Evolutionary conservation across 306 rosid genomes (phyloP).

Genomic region (Fragaria ananassa): DNA sequence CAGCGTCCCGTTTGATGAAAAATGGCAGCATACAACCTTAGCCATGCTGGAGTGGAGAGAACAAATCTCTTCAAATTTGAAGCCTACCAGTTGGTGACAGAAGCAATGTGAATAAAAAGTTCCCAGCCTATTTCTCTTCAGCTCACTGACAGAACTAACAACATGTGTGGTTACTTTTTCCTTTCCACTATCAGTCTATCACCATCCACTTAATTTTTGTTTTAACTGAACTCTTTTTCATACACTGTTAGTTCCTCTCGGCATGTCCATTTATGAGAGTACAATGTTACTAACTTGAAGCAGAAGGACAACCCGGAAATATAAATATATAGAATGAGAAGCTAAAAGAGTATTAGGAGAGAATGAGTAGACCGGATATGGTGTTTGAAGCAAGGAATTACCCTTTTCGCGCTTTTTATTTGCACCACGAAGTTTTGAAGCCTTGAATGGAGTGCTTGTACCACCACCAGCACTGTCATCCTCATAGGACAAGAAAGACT

Average conservation of each 20-base stretch:
- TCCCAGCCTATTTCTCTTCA: neutral
- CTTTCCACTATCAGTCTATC: neutral
- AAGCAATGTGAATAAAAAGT: neutral
- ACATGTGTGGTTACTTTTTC: neutral
- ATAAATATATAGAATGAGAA: neutral
- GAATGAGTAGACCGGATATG: neutral
- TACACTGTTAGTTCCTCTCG: neutral
- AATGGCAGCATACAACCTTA: slow-evolving; percentile 57
- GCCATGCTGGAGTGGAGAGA: slow-evolving; percentile 43
- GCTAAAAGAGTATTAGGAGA: neutral
- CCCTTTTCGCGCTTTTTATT: slow-evolving; percentile 31
- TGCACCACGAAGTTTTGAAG: slow-evolving; percentile 29
- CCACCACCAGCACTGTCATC: slow-evolving; percentile 35
- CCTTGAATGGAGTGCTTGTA: slow-evolving; percentile 30
- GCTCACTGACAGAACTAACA: neutral
- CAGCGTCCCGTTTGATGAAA: slow-evolving; percentile 56
- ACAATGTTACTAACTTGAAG: neutral
- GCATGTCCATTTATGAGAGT: neutral
- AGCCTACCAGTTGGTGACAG: slow-evolving; percentile 30
- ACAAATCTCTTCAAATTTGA: slow-evolving; percentile 45
- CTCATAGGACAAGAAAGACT: slow-evolving; percentile 40
- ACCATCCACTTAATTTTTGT: neutral
- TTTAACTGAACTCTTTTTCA: neutral
- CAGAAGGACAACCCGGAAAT: neutral
- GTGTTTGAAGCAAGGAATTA: slow-evolving; percentile 20